Conservation (phyloP, 1,284 basidiomycete species). For the Megacollybia platyphylla region DNA sequence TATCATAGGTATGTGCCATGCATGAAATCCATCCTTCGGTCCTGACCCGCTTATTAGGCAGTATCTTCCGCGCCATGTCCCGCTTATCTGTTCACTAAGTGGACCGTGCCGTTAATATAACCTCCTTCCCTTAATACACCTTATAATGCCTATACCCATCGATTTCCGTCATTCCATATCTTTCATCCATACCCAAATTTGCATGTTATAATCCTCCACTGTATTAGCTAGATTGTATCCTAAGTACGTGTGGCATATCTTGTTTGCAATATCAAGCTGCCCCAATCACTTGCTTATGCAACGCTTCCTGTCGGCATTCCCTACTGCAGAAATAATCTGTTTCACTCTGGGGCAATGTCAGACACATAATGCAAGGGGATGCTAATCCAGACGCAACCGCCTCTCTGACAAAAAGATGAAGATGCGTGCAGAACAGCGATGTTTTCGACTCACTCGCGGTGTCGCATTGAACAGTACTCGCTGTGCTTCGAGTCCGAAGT, state of each 20-base stretch:
- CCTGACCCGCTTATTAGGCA: not conserved
- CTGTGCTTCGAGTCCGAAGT: slow-evolving; percentile 29
- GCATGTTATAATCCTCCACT: not conserved
- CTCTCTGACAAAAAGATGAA: slow-evolving; percentile 12
- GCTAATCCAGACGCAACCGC: slow-evolving; percentile 32
- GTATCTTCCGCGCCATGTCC: not conserved
- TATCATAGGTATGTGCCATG: slow-evolving; percentile 1
- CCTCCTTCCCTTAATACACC: not conserved
- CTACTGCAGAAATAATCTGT: slow-evolving; percentile 38
- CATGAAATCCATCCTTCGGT: not conserved
- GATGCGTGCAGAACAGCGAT: not conserved
- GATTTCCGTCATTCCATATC: not conserved
- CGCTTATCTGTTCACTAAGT: not conserved
- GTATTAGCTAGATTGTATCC: not conserved
- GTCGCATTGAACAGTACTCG: slow-evolving; percentile 36
- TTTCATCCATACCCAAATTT: not conserved
- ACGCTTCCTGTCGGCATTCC: slow-evolving; percentile 33
- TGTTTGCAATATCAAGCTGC: not conserved
- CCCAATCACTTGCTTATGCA: slow-evolving; percentile 19
- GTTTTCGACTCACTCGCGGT: slow-evolving; percentile 30
- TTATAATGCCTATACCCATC: not conserved
- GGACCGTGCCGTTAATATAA: too few relatives aligned
- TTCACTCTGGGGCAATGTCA: slow-evolving; percentile 34
- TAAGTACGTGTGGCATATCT: not conserved
- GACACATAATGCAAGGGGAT: slow-evolving; percentile 38